Evolutionary conservation across 2,329 filamentous ascomycete genomes (phyloP), one percentile per base, ranked within the genome.

Genomic region (Fusarium sp.): DNA sequence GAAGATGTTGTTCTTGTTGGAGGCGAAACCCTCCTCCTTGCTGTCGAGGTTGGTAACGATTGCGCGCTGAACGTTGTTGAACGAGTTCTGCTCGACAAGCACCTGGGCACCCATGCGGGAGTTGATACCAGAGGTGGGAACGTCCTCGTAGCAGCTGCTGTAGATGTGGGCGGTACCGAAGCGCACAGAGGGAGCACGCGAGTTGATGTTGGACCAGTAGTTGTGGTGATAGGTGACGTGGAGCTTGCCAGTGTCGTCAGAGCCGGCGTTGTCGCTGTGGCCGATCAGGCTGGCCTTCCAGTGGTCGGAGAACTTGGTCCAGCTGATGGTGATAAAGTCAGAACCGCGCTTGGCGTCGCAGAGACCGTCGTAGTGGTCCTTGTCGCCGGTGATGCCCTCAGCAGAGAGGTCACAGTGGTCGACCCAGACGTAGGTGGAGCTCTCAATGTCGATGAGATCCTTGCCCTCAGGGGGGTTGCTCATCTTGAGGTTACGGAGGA

Each of bases 281-380:
- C 87, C 89, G 69, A 90, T 83, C 16, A 91, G 84, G 0, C 86
- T 88, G n/a, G 85, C 88, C 81, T 91, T 92, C 84, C 85, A 91
- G 86, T 91, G 88, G 66, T 80, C 67, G 12, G 57, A 69, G 68
- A 76, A 77, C 67, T 74, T 72, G 53, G 67, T 71, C 76, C 76
- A 72, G 24, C 75, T 77, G 66, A 82, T 73, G 24, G 81, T 89
- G 62, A 89, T 80, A 76, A 82, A 90, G 81, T 91, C 88, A 3
- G 86, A 83, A 27, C 84, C 89, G 74, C 89, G 88, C 66, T 87
- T 90, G 44, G 90, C 82, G 69, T 91, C 89, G 42, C 88, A 80
- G 1, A 90, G 84, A n/a, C 89, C 89, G 64, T 91, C 89, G 77
- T 89, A 91, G 81, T 87, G 89, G 80, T 91, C 88, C 79, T 91